phyloP scores from a whole-genome alignment of 148 eudicot genomes.

The Rhododendron williamsianum region DNA sequence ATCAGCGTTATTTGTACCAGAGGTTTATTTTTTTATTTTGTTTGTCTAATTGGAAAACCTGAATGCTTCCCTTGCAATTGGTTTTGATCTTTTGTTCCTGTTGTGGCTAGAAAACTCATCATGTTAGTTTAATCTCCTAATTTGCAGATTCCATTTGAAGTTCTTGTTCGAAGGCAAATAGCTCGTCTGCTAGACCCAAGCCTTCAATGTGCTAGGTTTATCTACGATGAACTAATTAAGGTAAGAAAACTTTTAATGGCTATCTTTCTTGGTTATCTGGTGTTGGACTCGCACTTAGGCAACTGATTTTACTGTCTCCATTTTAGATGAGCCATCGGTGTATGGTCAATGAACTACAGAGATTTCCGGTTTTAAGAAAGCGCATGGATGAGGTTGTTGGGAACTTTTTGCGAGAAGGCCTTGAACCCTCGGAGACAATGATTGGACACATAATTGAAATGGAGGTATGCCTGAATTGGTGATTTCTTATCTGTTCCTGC shows the following conservation, averaged over 20 bases:
- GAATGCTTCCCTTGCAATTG: neutral
- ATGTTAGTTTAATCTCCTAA: slow-evolving; percentile 1
- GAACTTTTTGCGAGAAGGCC: slow-evolving; percentile 71
- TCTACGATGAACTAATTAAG: slow-evolving; percentile 85
- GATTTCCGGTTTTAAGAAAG: slow-evolving; percentile 78
- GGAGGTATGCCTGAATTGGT: slow-evolving; percentile 58
- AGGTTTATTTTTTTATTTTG: slow-evolving; percentile 42
- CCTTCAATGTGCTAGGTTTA: slow-evolving; percentile 90
- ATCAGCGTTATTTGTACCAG: slow-evolving; percentile 95
- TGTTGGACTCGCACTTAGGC: neutral
- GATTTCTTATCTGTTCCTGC: neutral
- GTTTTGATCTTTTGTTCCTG: neutral
- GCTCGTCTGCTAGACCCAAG: slow-evolving; percentile 89
- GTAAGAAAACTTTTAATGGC: slow-evolving; percentile 25
- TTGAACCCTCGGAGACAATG: slow-evolving; percentile 74
- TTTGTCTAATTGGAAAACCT: neutral
- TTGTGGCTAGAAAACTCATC: neutral
- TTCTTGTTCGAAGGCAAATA: slow-evolving; percentile 78
- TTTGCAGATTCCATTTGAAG: slow-evolving; percentile 54
- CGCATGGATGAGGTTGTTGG: slow-evolving; percentile 86
- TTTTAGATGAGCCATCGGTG: slow-evolving; percentile 87
- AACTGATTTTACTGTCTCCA: slow-evolving; percentile 3
- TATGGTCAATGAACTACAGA: slow-evolving; percentile 74
- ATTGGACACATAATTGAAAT: slow-evolving; percentile 81
- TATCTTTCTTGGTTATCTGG: neutral